Evolutionary conservation across 257 asterid genomes (phyloP), one percentile per base, ranked within the genome.

Genomic region (Solanum phureja): DNA sequence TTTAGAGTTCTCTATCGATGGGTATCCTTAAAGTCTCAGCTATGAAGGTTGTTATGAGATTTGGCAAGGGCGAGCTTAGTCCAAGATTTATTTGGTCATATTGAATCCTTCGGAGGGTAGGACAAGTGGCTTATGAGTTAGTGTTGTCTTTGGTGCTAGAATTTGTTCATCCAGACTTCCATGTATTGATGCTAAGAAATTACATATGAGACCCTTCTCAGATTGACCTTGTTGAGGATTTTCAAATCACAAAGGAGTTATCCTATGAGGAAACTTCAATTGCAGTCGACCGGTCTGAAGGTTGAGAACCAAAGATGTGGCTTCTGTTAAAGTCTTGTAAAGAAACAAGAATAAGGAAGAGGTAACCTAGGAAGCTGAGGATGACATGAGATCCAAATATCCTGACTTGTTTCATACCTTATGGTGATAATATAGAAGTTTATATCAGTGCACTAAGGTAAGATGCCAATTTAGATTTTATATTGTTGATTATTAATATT

Each of bases 211-310:
- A 18, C 9, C 62, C 4, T 52, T 52, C 62, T 6, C n/a, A 0
- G 1, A 18, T 52, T 16, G 4, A 14, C 62, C 62, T 8, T 2
- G 9, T 16, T 52, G 9, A 16, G 62, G n/a, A 52, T 52, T 0
- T 52, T 52, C 62, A 52, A 5, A 52, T 52, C 9, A 52, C 8
- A 52, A 16, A 52, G 4, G 9, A 18, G n/a, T 52, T 18, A 14
- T 52, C 62, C n/a, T 52, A 52, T 16, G 3, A 52, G n/a, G n/a
- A 18, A 6, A 52, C 62, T 52, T 14, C 62, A 6, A 18, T 52
- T 52, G 2, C 8, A 2, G 8, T 52, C 8, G 0, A 52, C 62
- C 0, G 1, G n/a, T 52, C 8, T 1, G 10, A 16, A 52, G 9
- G 9, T 52, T 16, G 8, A 52, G n/a, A 14, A 52, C 23, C 23